Evolutionary conservation across 2,329 filamentous ascomycete species (phyloP), one percentile per base, ranked within the genome.

Genomic region (Arthroderma sp.): DNA sequence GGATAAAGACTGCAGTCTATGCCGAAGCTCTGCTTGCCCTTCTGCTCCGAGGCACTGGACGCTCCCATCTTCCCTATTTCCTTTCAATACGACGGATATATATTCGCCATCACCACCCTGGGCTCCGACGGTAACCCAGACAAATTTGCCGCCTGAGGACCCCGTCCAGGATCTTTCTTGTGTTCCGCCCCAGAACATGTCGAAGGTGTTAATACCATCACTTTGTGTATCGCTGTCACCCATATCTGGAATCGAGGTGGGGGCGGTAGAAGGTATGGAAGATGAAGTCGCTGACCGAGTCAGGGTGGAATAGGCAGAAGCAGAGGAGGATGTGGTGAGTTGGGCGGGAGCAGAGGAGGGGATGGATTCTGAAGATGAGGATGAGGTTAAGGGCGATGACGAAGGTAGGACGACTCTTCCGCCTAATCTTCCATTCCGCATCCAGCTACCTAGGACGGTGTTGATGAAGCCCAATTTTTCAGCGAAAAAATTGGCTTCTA

Each of bases 41-140:
- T 52, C 48, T 15, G 38, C 40, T 22, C 45, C 47, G 15, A 42
- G 33, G 30, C 44, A 48, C 36, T 52, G 43, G 29, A 52, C 48
- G 36, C 44, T 33, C 29, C 48, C 49, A 9, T 37, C 44, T 36
- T 46, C 45, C 5, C 37, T 37, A n/a, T 41, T 40, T 7, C 33
- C 40, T 43, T 61, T 64, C 10, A 66, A 45, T 22, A 59, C 56
- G 11, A 66, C 50, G 2, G 63, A 64, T n/a, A 60, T 57, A 49
- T 68, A 68, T 28, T 65, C 59, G 2, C 59, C 63, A 56, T 71
- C 68, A 27, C 68, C 68, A 44, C 67, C 68, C 22, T 63, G 65
- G 15, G 67, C 65, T 5, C 68, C 68, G 10, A 71, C 68, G 0
- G 68, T 70, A 27, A 70, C 68, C 68, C 73, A 75, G 45, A 68